Evolutionary conservation across 176 grass and related monocot species (phyloP), one percentile per base, ranked within the genome.

Genomic region (Echinochloa phyllopogon): DNA sequence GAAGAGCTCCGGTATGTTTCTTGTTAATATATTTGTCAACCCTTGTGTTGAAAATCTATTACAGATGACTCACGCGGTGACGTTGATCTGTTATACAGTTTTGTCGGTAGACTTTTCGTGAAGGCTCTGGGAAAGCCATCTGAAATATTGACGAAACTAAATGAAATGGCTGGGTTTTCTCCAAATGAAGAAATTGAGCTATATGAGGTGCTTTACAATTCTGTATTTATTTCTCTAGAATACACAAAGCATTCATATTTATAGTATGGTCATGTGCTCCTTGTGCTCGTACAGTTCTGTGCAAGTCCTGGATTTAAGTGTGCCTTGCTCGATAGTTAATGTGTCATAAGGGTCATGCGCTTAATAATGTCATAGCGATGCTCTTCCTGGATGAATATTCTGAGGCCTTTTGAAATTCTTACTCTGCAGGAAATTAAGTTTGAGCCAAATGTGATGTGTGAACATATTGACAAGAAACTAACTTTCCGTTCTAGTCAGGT

Each of bases 371-470:
- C 11, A 16, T 70, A 47, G 47, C 39, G 48, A 47, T 66, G 33
- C 17, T 74, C 25, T 86, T 82, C 47, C 29, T 12, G 78, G 8
- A 82, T 86, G 38, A 73, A 67, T 58, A 36, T 72, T 66, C 68
- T 83, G 41, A 68, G 60, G 14, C 37, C 37, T 58, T 86, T 61
- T 75, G 67, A 45, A 61, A 60, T 85, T 83, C 77, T 81, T 80
- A 71, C 88, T 42, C 24, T 88, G 85, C 89, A 97, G 94, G 94
- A 97, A 89, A 97, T 97, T 80, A 97, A 97, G 85, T 97, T 97
- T 44, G 94, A 97, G 50, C 94, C 94, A 65, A 94, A 85, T 89
- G 92, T 97, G 59, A 97, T 97, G 94, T 97, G 94, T 71, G 94
- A 97, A 68, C 91, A 91, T 82, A 92, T 97, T 70, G 94, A 97